These are phyloP conservation scores for Penicillium freii DNA, from an alignment of 2,329 filamentous ascomycete species.

Conservation along the genomic window DNA sequence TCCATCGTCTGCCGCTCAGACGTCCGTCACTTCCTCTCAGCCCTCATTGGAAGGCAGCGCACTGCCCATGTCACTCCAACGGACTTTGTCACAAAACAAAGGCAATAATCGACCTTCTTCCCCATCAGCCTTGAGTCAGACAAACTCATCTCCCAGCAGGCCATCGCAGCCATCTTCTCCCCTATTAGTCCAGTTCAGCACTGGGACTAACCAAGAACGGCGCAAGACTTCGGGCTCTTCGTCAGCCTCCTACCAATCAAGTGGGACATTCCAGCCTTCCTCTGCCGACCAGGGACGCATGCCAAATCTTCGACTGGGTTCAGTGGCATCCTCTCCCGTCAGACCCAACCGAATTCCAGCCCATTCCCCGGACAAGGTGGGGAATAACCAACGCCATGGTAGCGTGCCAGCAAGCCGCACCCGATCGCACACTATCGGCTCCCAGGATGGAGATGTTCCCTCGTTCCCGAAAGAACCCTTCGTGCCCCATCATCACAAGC, in stretches of 20 bases:
- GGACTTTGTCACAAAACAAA: slow-evolving; percentile 80
- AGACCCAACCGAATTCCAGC: slow-evolving; percentile 44
- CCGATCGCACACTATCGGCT: slow-evolving; percentile 88
- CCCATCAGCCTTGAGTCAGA: slow-evolving; percentile 74
- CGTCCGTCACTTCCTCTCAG: slow-evolving; percentile 25
- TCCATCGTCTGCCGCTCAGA: slow-evolving; percentile 26
- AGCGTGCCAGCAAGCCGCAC: slow-evolving; percentile 67
- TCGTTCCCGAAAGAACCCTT: slow-evolving; percentile 62
- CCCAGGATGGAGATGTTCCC: slow-evolving; percentile 82
- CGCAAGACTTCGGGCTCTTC: slow-evolving; percentile 91
- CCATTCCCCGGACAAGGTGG: slow-evolving; percentile 60
- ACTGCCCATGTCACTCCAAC: slow-evolving; percentile 73
- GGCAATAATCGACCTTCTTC: slow-evolving; percentile 76
- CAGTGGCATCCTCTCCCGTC: slow-evolving; percentile 55
- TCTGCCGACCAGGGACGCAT: slow-evolving; percentile 69
- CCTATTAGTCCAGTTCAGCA: slow-evolving; percentile 92
- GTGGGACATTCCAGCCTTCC: slow-evolving; percentile 65
- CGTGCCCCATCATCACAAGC: slow-evolving; percentile 72
- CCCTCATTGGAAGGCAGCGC: slow-evolving; percentile 82
- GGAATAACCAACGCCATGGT: slow-evolving; percentile 62
- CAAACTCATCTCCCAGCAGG: slow-evolving; percentile 83
- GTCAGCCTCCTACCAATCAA: slow-evolving; percentile 77
- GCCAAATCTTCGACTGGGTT: slow-evolving; percentile 51
- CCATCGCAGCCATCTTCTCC: slow-evolving; percentile 83
- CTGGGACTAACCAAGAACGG: slow-evolving; percentile 75